Conservation (phyloP, 495 filamentous ascomycete genomes). For the Elaphomyces granulatus region DNA sequence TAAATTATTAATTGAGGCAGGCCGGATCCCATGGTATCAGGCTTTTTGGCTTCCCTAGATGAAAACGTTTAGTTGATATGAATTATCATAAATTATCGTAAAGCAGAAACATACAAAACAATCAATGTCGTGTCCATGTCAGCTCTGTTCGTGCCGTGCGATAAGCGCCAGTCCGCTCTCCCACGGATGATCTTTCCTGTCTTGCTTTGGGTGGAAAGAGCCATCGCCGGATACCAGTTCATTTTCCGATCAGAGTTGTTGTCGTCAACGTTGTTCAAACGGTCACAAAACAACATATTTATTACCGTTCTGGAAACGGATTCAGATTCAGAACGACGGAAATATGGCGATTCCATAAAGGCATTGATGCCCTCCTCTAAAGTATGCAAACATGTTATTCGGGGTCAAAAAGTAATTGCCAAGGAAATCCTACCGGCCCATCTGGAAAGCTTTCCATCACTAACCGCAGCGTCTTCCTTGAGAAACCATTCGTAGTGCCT, state of each 20-base stretch:
- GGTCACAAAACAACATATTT: neutral
- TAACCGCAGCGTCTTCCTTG: neutral
- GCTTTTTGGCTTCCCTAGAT: constrained; percentile 1
- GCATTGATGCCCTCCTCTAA: neutral
- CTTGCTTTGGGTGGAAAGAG: neutral
- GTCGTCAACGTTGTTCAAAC: neutral
- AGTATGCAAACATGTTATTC: neutral
- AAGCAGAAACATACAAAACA: constrained; percentile 1
- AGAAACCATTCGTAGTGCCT: neutral
- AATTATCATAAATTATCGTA: neutral
- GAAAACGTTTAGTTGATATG: neutral
- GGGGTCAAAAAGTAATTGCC: neutral
- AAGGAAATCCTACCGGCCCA: constrained; percentile 1
- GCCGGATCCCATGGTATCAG: neutral
- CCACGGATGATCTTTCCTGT: neutral
- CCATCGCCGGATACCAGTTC: neutral
- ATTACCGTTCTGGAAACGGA: neutral
- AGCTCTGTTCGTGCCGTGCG: neutral
- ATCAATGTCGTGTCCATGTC: neutral
- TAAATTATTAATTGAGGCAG: constrained; percentile 4
- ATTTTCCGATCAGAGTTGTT: neutral
- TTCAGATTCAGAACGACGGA: neutral
- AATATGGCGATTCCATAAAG: neutral
- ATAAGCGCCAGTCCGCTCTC: neutral
- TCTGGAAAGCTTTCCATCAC: neutral